These are phyloP conservation scores for Steccherinum ochraceum DNA, from an alignment of 768 basidiomycete species.

Conservation along the genomic window DNA sequence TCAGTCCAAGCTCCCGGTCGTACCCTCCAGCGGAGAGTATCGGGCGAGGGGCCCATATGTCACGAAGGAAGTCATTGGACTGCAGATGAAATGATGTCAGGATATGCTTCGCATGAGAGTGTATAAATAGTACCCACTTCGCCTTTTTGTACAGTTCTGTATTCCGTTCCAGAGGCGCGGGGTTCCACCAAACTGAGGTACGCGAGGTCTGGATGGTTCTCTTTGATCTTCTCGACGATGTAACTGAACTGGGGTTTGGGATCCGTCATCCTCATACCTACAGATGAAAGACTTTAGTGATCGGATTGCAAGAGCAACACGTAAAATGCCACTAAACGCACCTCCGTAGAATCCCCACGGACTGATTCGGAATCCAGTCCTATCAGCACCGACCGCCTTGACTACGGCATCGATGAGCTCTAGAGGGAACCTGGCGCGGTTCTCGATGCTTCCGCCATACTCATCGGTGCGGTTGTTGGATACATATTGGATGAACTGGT, in stretches of 20 bases:
- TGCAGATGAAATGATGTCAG: neutral
- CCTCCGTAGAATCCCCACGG: conserved; percentile 30
- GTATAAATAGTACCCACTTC: conserved; percentile 10
- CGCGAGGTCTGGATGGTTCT: conserved; percentile 33
- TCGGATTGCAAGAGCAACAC: neutral
- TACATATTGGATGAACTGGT: conserved; percentile 34
- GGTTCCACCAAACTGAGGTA: conserved; percentile 33
- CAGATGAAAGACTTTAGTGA: conserved; percentile 10
- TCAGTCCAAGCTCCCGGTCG: conserved; percentile 12
- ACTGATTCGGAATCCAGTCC: conserved; percentile 32
- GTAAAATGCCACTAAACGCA: conserved; percentile 5
- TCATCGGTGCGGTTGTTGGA: conserved; percentile 38
- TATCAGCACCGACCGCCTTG: conserved; percentile 34
- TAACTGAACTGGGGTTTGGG: conserved; percentile 51
- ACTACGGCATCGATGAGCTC: conserved; percentile 35
- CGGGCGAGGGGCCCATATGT: conserved; percentile 18
- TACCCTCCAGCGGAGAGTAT: conserved; percentile 21
- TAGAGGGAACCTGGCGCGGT: conserved; percentile 38
- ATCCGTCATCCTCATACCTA: conserved; percentile 44
- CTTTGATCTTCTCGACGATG: conserved; percentile 34
- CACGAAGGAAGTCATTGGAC: conserved; percentile 15
- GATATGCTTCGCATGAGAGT: neutral
- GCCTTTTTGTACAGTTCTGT: neutral
- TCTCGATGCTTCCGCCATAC: conserved; percentile 45
- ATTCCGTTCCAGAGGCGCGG: conserved; percentile 4